Conservation (phyloP, 108 stramenopile genomes). For the Cylindrotheca closterium region DNA sequence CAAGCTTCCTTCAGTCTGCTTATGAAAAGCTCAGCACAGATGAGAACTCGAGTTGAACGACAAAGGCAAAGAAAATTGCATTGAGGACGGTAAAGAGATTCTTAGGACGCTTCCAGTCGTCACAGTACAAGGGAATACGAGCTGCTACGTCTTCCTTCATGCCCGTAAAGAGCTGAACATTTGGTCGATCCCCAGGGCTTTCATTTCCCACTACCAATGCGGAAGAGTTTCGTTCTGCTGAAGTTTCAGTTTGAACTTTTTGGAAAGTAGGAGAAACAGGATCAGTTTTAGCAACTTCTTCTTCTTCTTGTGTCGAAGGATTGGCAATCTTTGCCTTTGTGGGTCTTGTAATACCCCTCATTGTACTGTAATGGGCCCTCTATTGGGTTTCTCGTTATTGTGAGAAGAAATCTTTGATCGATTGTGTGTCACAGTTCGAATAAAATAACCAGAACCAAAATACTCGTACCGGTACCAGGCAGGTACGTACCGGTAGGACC, state of each 20-base stretch:
- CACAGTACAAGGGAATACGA: slow-evolving; percentile 38
- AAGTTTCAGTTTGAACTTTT: background rate
- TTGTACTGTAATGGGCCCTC: too few relatives aligned
- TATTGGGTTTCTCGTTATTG: too few relatives aligned
- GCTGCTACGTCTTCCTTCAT: slow-evolving; percentile 40
- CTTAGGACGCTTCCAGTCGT: slow-evolving; percentile 45
- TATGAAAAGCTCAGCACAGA: slow-evolving; percentile 54
- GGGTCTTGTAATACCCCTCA: too few relatives aligned
- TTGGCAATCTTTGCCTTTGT: background rate
- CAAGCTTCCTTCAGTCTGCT: slow-evolving; percentile 40
- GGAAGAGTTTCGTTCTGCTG: background rate
- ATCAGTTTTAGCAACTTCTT: background rate
- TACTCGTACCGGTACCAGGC: too few relatives aligned
- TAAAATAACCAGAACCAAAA: too few relatives aligned
- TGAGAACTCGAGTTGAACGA: slow-evolving; percentile 59
- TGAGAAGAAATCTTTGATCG: too few relatives aligned
- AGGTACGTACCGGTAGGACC: too few relatives aligned
- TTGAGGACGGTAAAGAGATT: slow-evolving; percentile 33
- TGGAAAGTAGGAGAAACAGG: background rate
- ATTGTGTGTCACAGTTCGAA: too few relatives aligned
- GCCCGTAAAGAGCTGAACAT: slow-evolving; percentile 25
- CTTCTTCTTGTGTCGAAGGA: background rate
- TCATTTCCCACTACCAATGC: background rate
- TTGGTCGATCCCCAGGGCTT: background rate
- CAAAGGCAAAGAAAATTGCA: slow-evolving; percentile 51